Base-by-base conservation (phyloP, 1,139 yeast species). In the Pneumocystis sp. region DNA sequence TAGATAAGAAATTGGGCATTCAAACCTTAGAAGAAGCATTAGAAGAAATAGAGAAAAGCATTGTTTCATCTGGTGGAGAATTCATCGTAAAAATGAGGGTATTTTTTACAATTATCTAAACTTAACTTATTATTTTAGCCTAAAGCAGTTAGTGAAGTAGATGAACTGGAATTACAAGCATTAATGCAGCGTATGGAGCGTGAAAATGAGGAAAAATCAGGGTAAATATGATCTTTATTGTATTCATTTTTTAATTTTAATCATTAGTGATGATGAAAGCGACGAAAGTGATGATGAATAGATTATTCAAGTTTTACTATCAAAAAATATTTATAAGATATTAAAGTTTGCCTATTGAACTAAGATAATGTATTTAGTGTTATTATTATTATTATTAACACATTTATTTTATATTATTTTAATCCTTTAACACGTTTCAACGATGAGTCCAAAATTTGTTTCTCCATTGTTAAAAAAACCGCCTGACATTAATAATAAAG, bases 131-230 rank as follows among this genome's bases (percentile, higher is more conserved):
- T 50, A 25, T 50, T 50, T 50, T 25, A 96, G 72, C 97, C 98
- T 74, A 91, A 91, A 84, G 97, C 97, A 63, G 97, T 93, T 70
- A 89, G 97, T 68, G 97, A 96, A 68, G 88, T 93, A 68, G 99
- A 93, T 76, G 99, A 93, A 76, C 97, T 97, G 68, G 97, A 91
- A 79, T 84, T 93, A 74, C 96, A 90, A 78, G 96, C 96, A 70
- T 81, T 93, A 71, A 86, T 93, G 84, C 90, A 85, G 76, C 80
- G 84, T 74, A 83, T 85, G 70, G 89, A 85, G 76, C 77, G 82
- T 72, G 90, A 85, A 74, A 84, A 82, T 70, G 79, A 82, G 71
- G 81, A 82, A 73, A 85, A 82, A 69, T 81, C 84, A 5, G 73
- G 71, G 57, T 50, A 25, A 40, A 17, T 17, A 17, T 57, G 3